Evolutionary conservation across 306 rosid genomes (phyloP), one percentile per base, ranked within the genome.

Genomic region (Vicia sativa): DNA sequence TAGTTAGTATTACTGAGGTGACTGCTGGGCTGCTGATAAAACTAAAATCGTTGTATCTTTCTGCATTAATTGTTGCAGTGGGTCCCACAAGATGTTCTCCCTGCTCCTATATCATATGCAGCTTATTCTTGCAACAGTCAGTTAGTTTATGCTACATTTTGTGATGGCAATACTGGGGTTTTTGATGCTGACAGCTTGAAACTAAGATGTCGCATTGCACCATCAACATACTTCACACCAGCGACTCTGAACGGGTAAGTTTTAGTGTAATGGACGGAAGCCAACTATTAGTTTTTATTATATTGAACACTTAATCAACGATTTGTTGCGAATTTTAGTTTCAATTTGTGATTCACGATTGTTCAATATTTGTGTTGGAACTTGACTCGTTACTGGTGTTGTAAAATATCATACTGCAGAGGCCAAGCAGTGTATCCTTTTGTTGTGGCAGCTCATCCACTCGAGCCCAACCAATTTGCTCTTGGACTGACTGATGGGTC

Each of bases 171-270:
- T 67, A 64, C 87, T 13, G 96, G 95, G 46, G 96, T 92, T 56
- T 92, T 89, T 34, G 95, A 92, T 49, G 90, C 92, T 29, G 91
- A 89, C 82, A 82, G 78, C 84, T 71, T 92, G 77, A 84, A 85
- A 68, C 78, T 85, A 23, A 79, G 96, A 72, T 92, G 97, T 67
- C 90, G 95, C 50, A 78, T 92, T 68, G 90, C 92, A 61, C 92
- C 96, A 14, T 69, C 95, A 11, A 74, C 86, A 14, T 87, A 85
- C 79, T 64, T 89, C 39, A 76, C 92, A 6, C 79, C 78, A 16
- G 75, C 84, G 2, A 76, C 80, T 68, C 58, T 81, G 57, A 89
- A 66, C 29, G 89, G 87, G 96, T 92, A 78, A 71, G 95, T 80
- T 43, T 49, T 65, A 62, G 52, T 12, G 8, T 41, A 62, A 42